These are phyloP conservation scores for Paramecium octaurelia DNA, from an alignment of 73 alveolate species.

Conservation along the genomic window DNA sequence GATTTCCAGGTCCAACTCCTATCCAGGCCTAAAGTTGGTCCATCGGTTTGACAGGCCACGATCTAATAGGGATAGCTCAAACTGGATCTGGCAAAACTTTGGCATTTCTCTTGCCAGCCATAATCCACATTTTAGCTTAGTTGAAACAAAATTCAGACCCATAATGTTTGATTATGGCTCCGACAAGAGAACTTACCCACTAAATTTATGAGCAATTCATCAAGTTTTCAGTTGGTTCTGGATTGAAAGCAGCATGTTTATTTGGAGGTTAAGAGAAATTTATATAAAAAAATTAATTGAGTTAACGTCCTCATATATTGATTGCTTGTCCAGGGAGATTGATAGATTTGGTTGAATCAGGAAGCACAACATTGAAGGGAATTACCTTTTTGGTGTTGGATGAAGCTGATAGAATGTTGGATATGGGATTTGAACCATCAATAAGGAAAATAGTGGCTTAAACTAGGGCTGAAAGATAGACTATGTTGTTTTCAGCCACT, in stretches of 20 bases:
- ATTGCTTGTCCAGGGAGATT: constrained; percentile 93
- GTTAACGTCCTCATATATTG: constrained; percentile 76
- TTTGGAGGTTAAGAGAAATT: constrained; percentile 89
- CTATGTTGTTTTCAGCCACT: constrained; percentile 90
- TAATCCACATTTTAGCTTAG: constrained; percentile 69
- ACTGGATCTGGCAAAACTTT: constrained; percentile 97
- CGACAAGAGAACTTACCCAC: constrained; percentile 88
- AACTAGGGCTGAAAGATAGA: constrained; percentile 70
- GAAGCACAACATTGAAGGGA: constrained; percentile 62
- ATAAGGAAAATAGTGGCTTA: constrained; percentile 72
- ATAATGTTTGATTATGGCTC: constrained; percentile 82
- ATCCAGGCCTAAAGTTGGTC: constrained; percentile 62
- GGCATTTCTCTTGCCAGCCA: constrained; percentile 85
- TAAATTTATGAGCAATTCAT: constrained; percentile 79
- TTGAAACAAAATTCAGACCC: constrained; percentile 58
- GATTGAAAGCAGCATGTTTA: constrained; percentile 77
- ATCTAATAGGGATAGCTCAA: constrained; percentile 82
- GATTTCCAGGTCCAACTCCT: constrained; percentile 65
- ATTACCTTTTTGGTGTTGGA: constrained; percentile 78
- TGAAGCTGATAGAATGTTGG: constrained; percentile 96
- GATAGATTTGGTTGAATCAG: constrained; percentile 80
- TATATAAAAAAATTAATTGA: constrained; percentile 67
- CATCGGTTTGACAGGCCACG: constrained; percentile 70
- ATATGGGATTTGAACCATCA: constrained; percentile 89
- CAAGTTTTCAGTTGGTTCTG: constrained; percentile 76